These are phyloP conservation scores for Globisporangium nagaii DNA, from an alignment of 352 stramenopile genomes.

Conservation along the genomic window DNA sequence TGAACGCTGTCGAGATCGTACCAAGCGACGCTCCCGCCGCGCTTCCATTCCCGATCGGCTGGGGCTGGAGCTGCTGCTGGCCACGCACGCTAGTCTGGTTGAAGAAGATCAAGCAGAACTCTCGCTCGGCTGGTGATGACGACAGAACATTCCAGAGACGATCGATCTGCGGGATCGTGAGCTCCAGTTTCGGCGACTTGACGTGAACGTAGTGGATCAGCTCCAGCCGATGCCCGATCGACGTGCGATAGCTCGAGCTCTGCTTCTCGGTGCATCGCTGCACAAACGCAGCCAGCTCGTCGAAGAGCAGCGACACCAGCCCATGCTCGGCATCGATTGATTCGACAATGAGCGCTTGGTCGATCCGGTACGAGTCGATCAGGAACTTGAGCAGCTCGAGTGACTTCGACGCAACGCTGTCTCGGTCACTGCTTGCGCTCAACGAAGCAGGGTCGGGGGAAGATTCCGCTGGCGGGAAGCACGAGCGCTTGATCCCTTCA, in stretches of 20 bases:
- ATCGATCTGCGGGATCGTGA: conserved; percentile 71
- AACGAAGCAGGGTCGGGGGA: conserved; percentile 5
- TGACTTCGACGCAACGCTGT: conserved; percentile 53
- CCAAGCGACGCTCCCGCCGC: conserved; percentile 10
- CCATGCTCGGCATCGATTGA: conserved; percentile 67
- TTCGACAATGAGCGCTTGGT: conserved; percentile 63
- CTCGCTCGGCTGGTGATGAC: conserved; percentile 59
- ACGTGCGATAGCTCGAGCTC: conserved; percentile 49
- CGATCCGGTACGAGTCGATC: conserved; percentile 77
- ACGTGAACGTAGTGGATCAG: conserved; percentile 85
- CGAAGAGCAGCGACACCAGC: conserved; percentile 74
- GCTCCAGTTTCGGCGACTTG: conserved; percentile 70
- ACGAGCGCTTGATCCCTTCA: conserved; percentile 73
- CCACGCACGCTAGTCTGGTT: conserved; percentile 67
- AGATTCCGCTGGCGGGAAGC: conserved; percentile 24
- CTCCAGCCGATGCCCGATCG: conserved; percentile 78
- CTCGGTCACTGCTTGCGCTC: conserved; percentile 22
- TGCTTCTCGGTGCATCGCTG: conserved; percentile 45
- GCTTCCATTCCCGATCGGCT: conserved; percentile 13
- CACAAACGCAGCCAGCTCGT: conserved; percentile 81
- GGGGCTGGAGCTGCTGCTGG: conserved; percentile 22
- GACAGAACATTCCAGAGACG: conserved; percentile 74
- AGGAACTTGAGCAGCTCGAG: conserved; percentile 83
- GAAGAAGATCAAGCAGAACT: conserved; percentile 84
- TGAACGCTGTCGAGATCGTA: conserved; percentile 73